These are phyloP conservation scores for Kluyveromyces siamensis DNA, from an alignment of 805 yeast species.

Conservation along the genomic window DNA sequence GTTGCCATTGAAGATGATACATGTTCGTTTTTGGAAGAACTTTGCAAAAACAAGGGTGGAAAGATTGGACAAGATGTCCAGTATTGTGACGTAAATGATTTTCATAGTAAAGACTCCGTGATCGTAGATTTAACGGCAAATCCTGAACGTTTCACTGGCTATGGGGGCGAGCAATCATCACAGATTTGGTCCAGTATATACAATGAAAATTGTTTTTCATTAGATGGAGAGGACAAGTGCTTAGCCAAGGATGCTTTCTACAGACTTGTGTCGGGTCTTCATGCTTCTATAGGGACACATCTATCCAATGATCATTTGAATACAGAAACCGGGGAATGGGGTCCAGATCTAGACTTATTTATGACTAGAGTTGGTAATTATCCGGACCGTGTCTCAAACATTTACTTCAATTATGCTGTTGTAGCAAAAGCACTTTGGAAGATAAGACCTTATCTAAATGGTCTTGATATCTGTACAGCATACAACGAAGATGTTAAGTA, in stretches of 20 bases:
- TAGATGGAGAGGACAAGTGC: conserved; percentile 45
- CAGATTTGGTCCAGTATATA: conserved; percentile 92
- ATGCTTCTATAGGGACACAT: conserved; percentile 91
- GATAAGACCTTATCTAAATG: conserved; percentile 42
- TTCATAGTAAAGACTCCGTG: conserved; percentile 58
- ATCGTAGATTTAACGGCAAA: conserved; percentile 80
- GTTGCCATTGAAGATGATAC: conserved; percentile 25
- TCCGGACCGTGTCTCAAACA: conserved; percentile 82
- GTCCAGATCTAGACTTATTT: conserved; percentile 72
- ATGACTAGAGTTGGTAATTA: conserved; percentile 83
- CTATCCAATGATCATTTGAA: conserved; percentile 74
- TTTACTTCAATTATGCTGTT: conserved; percentile 87
- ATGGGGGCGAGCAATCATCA: conserved; percentile 84
- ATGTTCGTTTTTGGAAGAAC: conserved; percentile 30
- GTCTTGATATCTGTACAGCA: conserved; percentile 39
- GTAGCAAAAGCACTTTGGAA: conserved; percentile 75
- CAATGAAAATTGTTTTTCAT: conserved; percentile 80
- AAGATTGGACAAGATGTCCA: conserved; percentile 39
- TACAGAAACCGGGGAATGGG: conserved; percentile 67
- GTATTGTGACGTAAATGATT: conserved; percentile 59
- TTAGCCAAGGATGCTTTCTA: conserved; percentile 84
- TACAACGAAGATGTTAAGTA: conserved; percentile 39
- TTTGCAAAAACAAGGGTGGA: conserved; percentile 24
- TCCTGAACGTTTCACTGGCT: conserved; percentile 95
- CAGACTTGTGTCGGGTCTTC: conserved; percentile 85